These are phyloP conservation scores for Candida broadrunensis DNA, from an alignment of 805 yeast species.

Conservation along the genomic window DNA sequence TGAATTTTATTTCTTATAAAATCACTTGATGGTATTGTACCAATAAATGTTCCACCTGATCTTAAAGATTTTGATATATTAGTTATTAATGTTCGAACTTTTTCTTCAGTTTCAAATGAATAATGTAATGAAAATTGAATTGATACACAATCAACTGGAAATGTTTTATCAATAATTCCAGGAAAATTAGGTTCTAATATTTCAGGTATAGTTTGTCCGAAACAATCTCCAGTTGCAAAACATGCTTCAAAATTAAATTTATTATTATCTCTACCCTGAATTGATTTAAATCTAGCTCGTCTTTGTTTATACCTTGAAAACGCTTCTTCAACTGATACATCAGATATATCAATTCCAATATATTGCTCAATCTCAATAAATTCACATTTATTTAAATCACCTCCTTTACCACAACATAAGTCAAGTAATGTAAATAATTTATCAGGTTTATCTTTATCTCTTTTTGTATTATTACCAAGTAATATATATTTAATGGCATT, in stretches of 20 bases:
- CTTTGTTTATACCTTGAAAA: slow-evolving; percentile 64
- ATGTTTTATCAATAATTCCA: slow-evolving; percentile 55
- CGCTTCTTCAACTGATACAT: slow-evolving; percentile 84
- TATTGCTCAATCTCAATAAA: slow-evolving; percentile 70
- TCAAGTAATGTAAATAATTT: slow-evolving; percentile 58
- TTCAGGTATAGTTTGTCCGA: slow-evolving; percentile 64
- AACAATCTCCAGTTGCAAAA: slow-evolving; percentile 91
- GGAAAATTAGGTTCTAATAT: slow-evolving; percentile 61
- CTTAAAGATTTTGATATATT: slow-evolving; percentile 75
- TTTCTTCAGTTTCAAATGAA: slow-evolving; percentile 84
- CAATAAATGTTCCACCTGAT: slow-evolving; percentile 85
- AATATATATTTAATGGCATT: slow-evolving; percentile 87
- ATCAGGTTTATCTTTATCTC: slow-evolving; percentile 16
- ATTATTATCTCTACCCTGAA: slow-evolving; percentile 31
- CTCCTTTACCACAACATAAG: slow-evolving; percentile 97
- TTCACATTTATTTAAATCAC: slow-evolving; percentile 89
- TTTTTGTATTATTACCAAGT: slow-evolving; percentile 62
- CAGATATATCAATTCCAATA: slow-evolving; percentile 90
- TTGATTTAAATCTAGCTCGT: slow-evolving; percentile 37
- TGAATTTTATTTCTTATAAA: slow-evolving; percentile 65
- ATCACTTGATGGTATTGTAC: slow-evolving; percentile 92
- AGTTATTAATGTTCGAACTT: slow-evolving; percentile 66
- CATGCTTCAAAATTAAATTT: slow-evolving; percentile 71
- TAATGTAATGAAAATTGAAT: slow-evolving; percentile 93
- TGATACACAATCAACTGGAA: slow-evolving; percentile 86